phyloP scores from a whole-genome alignment of 2,329 filamentous ascomycete species.

The Aspergillus fischeri region DNA sequence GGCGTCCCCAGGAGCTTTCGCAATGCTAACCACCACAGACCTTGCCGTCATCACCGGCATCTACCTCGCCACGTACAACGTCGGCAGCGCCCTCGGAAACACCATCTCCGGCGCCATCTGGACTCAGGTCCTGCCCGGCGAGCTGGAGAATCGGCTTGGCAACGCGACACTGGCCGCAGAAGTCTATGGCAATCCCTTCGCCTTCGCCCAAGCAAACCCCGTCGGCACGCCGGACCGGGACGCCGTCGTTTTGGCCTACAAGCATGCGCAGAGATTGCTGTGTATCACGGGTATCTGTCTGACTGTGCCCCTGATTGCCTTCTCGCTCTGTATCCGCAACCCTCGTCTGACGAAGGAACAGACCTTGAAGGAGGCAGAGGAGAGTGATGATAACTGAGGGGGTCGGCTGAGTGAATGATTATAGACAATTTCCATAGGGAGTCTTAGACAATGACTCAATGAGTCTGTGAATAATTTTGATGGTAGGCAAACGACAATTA shows the following conservation, averaged over 20 bases:
- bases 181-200: slow-evolving; percentile 43
- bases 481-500: background rate
- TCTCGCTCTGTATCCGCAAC: slow-evolving; percentile 45
- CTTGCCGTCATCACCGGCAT: slow-evolving; percentile 62
- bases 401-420: background rate
- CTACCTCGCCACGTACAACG: slow-evolving; percentile 60
- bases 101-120: slow-evolving; percentile 60
- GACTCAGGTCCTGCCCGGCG: slow-evolving; percentile 53
- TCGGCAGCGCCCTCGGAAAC: slow-evolving; percentile 59
- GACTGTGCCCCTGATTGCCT: slow-evolving; percentile 44
- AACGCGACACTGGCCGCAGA: slow-evolving; percentile 38
- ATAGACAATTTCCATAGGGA: background rate
- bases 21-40: slow-evolving; percentile 28
- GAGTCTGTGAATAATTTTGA: background rate
- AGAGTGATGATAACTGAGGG: background rate
- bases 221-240: slow-evolving; percentile 44
- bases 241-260: slow-evolving; percentile 43
- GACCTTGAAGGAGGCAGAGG: slow-evolving; percentile 14
- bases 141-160: slow-evolving; percentile 39
- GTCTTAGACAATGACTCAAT: background rate
- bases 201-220: slow-evolving; percentile 34
- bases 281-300: slow-evolving; percentile 51
- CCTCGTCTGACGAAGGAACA: slow-evolving; percentile 45
- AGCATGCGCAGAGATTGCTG: slow-evolving; percentile 44
- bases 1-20: background rate